Percentiles rank a stretch among this genome's conserved stretches.
phyloP scores from a whole-genome alignment of 768 basidiomycete genomes.

The Tricholoma matsutake region DNA sequence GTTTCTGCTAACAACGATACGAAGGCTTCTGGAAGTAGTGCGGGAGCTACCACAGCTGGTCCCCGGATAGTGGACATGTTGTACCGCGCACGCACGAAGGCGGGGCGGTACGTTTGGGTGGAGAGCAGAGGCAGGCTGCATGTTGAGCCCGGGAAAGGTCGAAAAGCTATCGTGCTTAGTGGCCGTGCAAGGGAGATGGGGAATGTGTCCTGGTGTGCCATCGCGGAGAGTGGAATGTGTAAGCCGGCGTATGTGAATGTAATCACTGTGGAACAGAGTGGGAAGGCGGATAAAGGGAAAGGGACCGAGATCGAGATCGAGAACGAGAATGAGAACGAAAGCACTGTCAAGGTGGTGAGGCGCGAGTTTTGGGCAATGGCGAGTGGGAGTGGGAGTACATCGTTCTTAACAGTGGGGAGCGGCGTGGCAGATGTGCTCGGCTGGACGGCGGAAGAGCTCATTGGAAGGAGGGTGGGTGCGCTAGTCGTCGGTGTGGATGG shows the following conservation, averaged over 20 bases:
- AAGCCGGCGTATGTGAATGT: not conserved
- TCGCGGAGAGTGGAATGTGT: slow-evolving; percentile 21
- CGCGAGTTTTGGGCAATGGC: slow-evolving; percentile 56
- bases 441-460: slow-evolving; percentile 50
- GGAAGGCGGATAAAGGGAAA: not conserved
- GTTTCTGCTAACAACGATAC: not conserved
- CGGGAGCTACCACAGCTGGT: slow-evolving; percentile 26
- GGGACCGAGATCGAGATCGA: too few species aligned
- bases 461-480: slow-evolving; percentile 44
- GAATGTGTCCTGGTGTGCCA: slow-evolving; percentile 53
- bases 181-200: slow-evolving; percentile 74
- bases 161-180: slow-evolving; percentile 91
- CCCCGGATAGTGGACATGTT: slow-evolving; percentile 71
- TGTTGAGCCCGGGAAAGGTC: slow-evolving; percentile 89
- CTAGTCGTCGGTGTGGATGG: slow-evolving; percentile 28
- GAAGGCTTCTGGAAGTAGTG: not conserved
- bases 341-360: slow-evolving; percentile 10
- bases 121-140: slow-evolving; percentile 88
- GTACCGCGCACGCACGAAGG: slow-evolving; percentile 76
- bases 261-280: not conserved
- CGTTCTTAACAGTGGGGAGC: not conserved
- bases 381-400: slow-evolving; percentile 8
- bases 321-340: slow-evolving; percentile 4
- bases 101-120: slow-evolving; percentile 76
- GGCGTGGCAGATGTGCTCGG: slow-evolving; percentile 51